These are phyloP conservation scores for Dactylonectria macrodidyma DNA, from an alignment of 2,329 filamentous ascomycete genomes.

Conservation along the genomic window DNA sequence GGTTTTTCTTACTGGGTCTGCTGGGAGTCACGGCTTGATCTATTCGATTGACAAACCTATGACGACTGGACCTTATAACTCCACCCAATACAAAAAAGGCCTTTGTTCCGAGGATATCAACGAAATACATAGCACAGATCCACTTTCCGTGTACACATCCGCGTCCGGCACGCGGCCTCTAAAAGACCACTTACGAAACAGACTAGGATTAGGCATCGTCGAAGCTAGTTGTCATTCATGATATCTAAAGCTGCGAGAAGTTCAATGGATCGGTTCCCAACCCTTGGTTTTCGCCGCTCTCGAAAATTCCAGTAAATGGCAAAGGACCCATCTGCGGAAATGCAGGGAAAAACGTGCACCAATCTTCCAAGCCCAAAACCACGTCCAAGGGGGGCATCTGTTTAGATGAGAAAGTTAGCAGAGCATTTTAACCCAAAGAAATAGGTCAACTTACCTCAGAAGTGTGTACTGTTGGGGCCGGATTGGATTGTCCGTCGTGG, in stretches of 20 bases:
- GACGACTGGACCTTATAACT: too few species aligned
- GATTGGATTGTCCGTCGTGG: not conserved
- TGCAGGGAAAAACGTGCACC: conserved; percentile 21
- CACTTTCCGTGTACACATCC: too few species aligned
- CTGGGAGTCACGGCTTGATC: too few species aligned
- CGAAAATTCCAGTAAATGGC: conserved; percentile 5
- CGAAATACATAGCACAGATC: too few species aligned
- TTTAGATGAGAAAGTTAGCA: not conserved
- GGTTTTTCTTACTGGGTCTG: too few species aligned
- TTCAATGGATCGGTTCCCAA: not conserved
- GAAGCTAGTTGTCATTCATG: not conserved
- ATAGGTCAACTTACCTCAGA: conserved; percentile 2
- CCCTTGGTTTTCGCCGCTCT: not conserved
- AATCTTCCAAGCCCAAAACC: conserved; percentile 16
- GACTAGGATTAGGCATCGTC: not conserved
- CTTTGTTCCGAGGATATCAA: too few species aligned
- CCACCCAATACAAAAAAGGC: too few species aligned
- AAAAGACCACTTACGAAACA: not conserved
- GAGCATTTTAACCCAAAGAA: not conserved
- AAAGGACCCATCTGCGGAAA: conserved; percentile 11
- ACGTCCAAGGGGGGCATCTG: conserved; percentile 4
- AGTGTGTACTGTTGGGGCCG: not conserved
- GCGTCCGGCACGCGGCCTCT: too few species aligned
- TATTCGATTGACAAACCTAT: too few species aligned
- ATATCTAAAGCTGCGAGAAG: not conserved